phyloP scores from a whole-genome alignment of 2,329 filamentous ascomycete species.

The Talaromyces verruculosus region DNA sequence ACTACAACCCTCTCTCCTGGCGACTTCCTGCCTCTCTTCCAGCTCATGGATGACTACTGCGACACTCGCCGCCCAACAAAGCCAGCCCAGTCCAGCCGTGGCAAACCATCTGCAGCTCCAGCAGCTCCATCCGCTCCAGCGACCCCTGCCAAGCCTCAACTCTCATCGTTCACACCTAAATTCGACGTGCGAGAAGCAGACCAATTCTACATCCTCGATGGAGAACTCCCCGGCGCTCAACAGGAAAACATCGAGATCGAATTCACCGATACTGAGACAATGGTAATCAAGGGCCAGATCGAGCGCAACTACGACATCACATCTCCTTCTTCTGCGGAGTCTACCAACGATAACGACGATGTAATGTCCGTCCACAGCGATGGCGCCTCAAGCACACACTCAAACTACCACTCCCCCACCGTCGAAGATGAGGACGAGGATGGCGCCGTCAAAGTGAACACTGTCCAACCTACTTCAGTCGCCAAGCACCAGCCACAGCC shows the following conservation, averaged over 20 bases:
- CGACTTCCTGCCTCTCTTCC: constrained; percentile 45
- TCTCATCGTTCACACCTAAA: constrained; percentile 38
- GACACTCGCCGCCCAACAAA: constrained; percentile 31
- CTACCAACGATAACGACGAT: background rate
- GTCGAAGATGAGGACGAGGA: constrained; percentile 55
- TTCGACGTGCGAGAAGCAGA: constrained; percentile 48
- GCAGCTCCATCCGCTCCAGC: constrained; percentile 1
- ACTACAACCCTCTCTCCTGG: constrained; percentile 32
- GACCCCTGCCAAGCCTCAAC: constrained; percentile 15
- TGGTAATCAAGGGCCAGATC: constrained; percentile 44
- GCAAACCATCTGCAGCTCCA: background rate
- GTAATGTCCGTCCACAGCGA: constrained; percentile 22
- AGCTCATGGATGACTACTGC: constrained; percentile 45
- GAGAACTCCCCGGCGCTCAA: constrained; percentile 47
- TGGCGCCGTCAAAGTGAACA: constrained; percentile 15
- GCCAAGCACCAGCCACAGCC: constrained; percentile 8
- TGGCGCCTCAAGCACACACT: constrained; percentile 24
- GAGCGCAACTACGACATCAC: constrained; percentile 35
- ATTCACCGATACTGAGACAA: constrained; percentile 47
- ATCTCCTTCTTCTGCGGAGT: constrained; percentile 15
- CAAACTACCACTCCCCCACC: constrained; percentile 45
- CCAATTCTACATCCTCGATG: constrained; percentile 45
- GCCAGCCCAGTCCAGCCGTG: background rate
- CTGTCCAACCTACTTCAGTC: constrained; percentile 4
- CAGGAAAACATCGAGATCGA: constrained; percentile 49